Conservation (phyloP, 305 asterid species). For the Fraxinus sp. region DNA sequence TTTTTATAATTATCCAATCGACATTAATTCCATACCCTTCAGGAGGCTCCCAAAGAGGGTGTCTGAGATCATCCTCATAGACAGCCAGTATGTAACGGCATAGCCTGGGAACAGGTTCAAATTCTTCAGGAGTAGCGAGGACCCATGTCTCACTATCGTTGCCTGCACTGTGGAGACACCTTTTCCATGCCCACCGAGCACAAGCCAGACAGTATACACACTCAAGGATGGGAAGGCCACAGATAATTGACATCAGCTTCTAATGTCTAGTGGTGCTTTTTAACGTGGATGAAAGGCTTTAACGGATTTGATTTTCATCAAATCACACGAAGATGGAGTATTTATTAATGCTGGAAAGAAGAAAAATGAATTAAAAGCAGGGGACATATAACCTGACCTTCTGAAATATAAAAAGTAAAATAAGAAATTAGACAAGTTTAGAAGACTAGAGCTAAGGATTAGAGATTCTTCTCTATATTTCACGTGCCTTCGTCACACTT, state of each 20-base stretch:
- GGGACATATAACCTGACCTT: not conserved
- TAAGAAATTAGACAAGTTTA: not conserved
- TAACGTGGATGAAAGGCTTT: not conserved
- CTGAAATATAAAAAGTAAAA: not conserved
- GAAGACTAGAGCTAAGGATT: not conserved
- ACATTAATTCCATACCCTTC: slow-evolving; percentile 73
- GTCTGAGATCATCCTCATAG: slow-evolving; percentile 63
- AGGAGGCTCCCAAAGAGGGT: slow-evolving; percentile 84
- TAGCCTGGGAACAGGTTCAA: slow-evolving; percentile 80
- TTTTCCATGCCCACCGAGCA: slow-evolving; percentile 93
- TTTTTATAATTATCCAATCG: slow-evolving; percentile 51
- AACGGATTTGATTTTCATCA: not conserved
- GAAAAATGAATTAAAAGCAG: not conserved
- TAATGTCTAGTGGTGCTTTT: slow-evolving; percentile 1
- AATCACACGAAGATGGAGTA: not conserved
- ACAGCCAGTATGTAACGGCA: slow-evolving; percentile 78
- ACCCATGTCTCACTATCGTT: slow-evolving; percentile 86
- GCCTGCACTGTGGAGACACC: slow-evolving; percentile 75
- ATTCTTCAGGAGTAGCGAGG: slow-evolving; percentile 62
- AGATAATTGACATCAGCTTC: slow-evolving; percentile 58
- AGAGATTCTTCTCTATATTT: not conserved
- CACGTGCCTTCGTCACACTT: not conserved
- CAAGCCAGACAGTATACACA: slow-evolving; percentile 81
- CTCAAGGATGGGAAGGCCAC: slow-evolving; percentile 76
- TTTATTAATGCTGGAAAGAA: not conserved